Conservation (phyloP, 768 basidiomycete species). For the Termitomyces sp. region DNA sequence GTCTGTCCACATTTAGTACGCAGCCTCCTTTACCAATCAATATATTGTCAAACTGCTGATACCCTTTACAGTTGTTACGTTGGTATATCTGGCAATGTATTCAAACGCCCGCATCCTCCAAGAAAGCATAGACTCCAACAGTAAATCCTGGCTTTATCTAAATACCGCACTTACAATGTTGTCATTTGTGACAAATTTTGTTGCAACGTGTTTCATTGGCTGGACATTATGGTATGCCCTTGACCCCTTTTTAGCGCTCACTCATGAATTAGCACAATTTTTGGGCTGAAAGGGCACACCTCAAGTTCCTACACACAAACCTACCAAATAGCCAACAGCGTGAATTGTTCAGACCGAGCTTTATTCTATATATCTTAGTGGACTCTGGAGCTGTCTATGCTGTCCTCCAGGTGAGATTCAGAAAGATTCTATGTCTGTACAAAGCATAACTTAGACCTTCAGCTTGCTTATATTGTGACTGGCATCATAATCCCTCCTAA, state of each 20-base stretch:
- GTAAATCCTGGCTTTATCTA: no score
- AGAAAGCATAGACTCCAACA: no score
- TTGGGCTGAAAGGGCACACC: no score
- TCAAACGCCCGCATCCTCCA: background rate
- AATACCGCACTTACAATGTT: background rate
- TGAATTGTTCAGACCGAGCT: no score
- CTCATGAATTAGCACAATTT: background rate
- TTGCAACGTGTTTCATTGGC: no score
- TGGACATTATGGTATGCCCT: background rate
- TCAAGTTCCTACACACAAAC: background rate
- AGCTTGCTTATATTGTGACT: background rate
- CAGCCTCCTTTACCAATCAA: background rate
- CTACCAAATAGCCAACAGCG: background rate
- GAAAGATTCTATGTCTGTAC: no score
- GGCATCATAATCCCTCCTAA: background rate
- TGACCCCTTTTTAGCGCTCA: background rate
- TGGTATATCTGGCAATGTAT: background rate
- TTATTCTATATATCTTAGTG: background rate
- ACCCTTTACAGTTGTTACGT: background rate
- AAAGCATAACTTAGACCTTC: background rate
- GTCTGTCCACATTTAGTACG: background rate
- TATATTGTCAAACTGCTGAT: background rate
- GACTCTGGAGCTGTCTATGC: background rate
- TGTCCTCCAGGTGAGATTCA: background rate
- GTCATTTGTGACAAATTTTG: background rate